Base-by-base conservation (phyloP, 2,329 filamentous ascomycete genomes). In the Clonostachys rosea region DNA sequence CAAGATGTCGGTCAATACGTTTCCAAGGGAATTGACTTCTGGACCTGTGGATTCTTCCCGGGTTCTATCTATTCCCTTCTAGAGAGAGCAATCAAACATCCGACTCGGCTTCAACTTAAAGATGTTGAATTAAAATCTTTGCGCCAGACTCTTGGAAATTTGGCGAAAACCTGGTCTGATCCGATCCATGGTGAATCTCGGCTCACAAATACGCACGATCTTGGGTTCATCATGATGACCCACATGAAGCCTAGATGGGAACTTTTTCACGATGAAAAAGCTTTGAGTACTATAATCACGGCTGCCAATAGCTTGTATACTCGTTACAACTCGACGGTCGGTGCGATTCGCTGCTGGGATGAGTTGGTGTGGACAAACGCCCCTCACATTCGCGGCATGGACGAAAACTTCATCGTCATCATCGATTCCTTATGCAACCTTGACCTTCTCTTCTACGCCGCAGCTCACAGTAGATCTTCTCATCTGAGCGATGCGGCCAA, bases 141-240 rank as follows among this genome's bases (percentile, higher is more conserved):
- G 16, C 52, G 53, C 11, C 42, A 52, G 5, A 51, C 55, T 6
- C 57, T 69, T 2, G 49, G 55, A 12, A 40, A 43, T 0, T 34
- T 66, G 5, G 59, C 63, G 43, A 41, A 45, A 16, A 48, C 47
- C 14, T 70, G 65, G 66, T 45, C 63, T 14, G 56, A 56, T 30
- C 65, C 66, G 3, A 50, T 72, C 1, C 63, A 70, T 44, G 51
- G 43, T 14, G 70, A 70, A 59, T 57, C 65, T 9, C 58, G 49
- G 49, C 67, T 71, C 30, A 77, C 64, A 5, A 72, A 78, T 46
- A 79, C 75, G 0, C 76, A 79, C 48, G 76, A 79, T 40, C 66
- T 80, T 49, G 74, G 75, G 0, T 80, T 80, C 52, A 79, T 80
- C 24, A 66, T 78, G 6, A 66, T 71, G 44, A 75, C 75, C 0